Base-by-base conservation (phyloP, 352 stramenopile genomes). In the Globisporangium megalacanthum region DNA sequence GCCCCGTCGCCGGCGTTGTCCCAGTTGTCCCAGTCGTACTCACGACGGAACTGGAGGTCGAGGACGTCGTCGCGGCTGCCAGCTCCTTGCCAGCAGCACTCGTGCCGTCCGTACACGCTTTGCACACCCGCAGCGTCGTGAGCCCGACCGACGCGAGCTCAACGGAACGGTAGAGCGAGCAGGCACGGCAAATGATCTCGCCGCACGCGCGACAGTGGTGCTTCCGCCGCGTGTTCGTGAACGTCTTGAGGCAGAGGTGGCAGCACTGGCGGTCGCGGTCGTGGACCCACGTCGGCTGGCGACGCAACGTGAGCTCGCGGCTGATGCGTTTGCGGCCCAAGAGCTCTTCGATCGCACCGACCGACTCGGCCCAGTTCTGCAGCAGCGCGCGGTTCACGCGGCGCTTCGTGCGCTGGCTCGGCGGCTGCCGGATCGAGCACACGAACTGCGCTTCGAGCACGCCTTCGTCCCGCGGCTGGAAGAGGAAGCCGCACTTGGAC, bases 111-210 rank as follows among this genome's bases (percentile, higher is more conserved):
- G 87, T 89, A 37, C 80, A 93, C 17, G 77, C 70, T 68, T 89
- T 90, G 58, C 80, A 93, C 14, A 93, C 73, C 14, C 80, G 79
- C 51, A 93, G 68, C 37, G 79, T 91, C 2, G 83, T 93, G 20
- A 87, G 62, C 6, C 83, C 83, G 14, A 93, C 78, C 6, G 72
- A 79, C 54, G 85, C 80, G 36, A 93, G 66, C 45, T 93, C 79
- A 29, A 91, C 83, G 22, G 69, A 81, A 60, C 89, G 87, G 69
- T 88, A 88, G 17, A 89, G 55, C n/a, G 79, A 92, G 56, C 83
- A 94, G 41, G 67, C 71, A 52, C 80, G 74, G 59, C 83, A 94
- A 52, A 94, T 94, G 58, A 94, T 86, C 68, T 94, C 83, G n/a
- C 83, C 81, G 45, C 83, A 94, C 0, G 77, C 78, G 19, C 83